Conservation (phyloP, 805 yeast species). For the Saccharomyces mikatae region DNA sequence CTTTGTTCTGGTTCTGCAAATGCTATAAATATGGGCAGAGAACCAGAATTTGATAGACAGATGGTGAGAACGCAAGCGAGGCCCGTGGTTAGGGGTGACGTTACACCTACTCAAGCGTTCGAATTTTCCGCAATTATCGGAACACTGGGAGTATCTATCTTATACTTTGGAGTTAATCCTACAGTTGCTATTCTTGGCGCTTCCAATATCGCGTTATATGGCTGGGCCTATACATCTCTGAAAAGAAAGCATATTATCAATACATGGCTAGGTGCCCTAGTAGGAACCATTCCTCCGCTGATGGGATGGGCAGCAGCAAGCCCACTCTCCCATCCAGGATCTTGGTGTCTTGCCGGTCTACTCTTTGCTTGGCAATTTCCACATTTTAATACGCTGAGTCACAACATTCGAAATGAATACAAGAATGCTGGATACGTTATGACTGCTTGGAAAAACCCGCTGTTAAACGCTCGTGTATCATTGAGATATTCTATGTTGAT, state of each 20-base stretch:
- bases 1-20: conserved; percentile 90
- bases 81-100: conserved; percentile 80
- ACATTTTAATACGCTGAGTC: conserved; percentile 88
- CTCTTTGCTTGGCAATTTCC: conserved; percentile 98
- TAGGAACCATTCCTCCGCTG: conserved; percentile 95
- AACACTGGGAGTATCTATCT: conserved; percentile 53
- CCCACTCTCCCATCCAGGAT: conserved; percentile 75
- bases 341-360: conserved; percentile 87
- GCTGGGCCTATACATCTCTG: conserved; percentile 86
- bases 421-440: conserved; percentile 92
- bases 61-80: conserved; percentile 85
- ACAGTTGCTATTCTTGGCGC: conserved; percentile 78
- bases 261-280: conserved; percentile 99
- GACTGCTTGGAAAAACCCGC: conserved; percentile 92
- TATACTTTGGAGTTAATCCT: conserved; percentile 77
- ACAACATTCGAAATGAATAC: conserved; percentile 80
- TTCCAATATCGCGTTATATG: conserved; percentile 70
- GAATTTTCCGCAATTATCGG: conserved; percentile 74
- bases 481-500: conserved; percentile 81
- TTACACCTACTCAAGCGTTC: conserved; percentile 71
- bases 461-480: conserved; percentile 86
- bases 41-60: conserved; percentile 76
- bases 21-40: conserved; percentile 95
- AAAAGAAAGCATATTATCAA: conserved; percentile 78
- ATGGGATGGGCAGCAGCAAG: conserved; percentile 99